Percentiles rank a stretch among this genome's conserved stretches.
Conservation (phyloP, 148 eudicot species). For the Rhododendron vialii region DNA sequence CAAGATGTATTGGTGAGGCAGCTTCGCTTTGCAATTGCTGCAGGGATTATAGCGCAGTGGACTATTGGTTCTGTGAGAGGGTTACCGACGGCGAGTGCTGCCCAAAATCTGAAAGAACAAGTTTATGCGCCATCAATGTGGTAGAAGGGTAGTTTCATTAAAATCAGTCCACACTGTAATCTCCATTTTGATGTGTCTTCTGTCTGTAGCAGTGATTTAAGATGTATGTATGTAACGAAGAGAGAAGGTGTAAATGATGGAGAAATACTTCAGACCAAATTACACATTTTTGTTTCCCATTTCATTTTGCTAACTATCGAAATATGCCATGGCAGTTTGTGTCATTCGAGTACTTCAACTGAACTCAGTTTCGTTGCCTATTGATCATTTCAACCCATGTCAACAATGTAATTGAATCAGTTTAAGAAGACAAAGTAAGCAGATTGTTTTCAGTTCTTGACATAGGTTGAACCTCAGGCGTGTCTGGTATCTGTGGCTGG, state of each 20-base stretch:
- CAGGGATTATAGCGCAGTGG: conserved; percentile 89
- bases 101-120: conserved; percentile 81
- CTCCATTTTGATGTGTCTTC: background rate
- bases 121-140: conserved; percentile 81
- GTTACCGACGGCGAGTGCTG: conserved; percentile 76
- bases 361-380: background rate
- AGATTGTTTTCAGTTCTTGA: background rate
- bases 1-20: conserved; percentile 70
- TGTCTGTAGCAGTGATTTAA: background rate
- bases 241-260: background rate
- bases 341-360: background rate
- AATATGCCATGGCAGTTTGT: background rate
- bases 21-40: conserved; percentile 74
- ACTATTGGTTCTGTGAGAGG: conserved; percentile 80
- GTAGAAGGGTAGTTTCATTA: conserved; percentile 23
- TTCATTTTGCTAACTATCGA: background rate
- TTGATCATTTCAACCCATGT: background rate
- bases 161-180: background rate
- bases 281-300: background rate
- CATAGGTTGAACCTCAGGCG: background rate
- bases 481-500: background rate
- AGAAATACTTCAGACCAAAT: background rate
- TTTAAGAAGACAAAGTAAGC: background rate
- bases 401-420: background rate
- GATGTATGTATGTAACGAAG: background rate